These are phyloP conservation scores for Inga leiocalycina DNA, from an alignment of 306 rosid genomes.

Conservation along the genomic window DNA sequence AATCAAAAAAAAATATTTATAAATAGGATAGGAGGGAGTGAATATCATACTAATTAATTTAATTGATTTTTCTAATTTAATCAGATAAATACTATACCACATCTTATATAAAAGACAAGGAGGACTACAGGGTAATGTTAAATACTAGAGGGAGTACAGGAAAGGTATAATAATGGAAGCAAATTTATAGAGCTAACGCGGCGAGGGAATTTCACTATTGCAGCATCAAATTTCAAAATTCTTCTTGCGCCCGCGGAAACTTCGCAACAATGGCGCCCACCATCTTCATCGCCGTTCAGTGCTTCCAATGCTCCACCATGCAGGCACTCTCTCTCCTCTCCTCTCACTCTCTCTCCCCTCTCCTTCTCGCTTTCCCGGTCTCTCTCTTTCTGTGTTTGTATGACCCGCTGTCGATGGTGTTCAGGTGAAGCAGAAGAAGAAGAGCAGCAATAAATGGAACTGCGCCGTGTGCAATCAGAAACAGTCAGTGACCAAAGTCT, in stretches of 20 bases:
- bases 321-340: slow-evolving; percentile 47
- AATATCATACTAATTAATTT: too few species aligned
- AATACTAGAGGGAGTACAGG: too few species aligned
- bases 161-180: too few species aligned
- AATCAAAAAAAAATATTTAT: too few species aligned
- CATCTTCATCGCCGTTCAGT: slow-evolving; percentile 77
- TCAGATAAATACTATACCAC: too few species aligned
- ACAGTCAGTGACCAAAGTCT: slow-evolving; percentile 75
- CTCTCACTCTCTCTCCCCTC: neutral
- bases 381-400: neutral
- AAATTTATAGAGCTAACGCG: too few species aligned
- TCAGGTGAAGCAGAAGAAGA: slow-evolving; percentile 87
- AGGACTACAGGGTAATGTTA: too few species aligned
- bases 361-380: neutral
- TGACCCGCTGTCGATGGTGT: neutral
- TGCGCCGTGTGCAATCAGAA: slow-evolving; percentile 83
- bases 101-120: too few species aligned
- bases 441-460: slow-evolving; percentile 68
- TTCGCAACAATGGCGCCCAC: slow-evolving; percentile 46
- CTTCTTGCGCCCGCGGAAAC: neutral
- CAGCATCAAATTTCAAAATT: slow-evolving; percentile 1
- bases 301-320: slow-evolving; percentile 90
- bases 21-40: too few species aligned
- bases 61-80: too few species aligned
- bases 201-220: too few species aligned